A percentile compares a stretch with the other conserved stretches of the same genome.
Conservation (phyloP, 805 yeast species). For the Hanseniaspora pseudoguilliermondii region DNA sequence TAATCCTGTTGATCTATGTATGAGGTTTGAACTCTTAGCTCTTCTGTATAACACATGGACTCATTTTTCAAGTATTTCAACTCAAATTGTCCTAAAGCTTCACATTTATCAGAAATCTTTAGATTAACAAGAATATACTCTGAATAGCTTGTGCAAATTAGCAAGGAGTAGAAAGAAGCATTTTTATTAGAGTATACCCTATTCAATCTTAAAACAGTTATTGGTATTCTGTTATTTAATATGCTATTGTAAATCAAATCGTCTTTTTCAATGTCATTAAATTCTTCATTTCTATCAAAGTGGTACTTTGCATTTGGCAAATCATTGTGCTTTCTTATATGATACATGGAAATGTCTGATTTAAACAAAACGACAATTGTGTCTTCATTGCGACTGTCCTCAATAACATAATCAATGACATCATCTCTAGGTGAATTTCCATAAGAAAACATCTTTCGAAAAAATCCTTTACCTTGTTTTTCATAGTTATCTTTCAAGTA, state of each 20-base stretch:
- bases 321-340: neutral
- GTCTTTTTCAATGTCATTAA: neutral
- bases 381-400: neutral
- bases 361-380: conserved; percentile 6
- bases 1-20: neutral
- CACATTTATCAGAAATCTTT: neutral
- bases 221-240: neutral
- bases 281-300: neutral
- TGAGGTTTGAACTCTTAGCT: neutral
- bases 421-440: neutral
- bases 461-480: neutral
- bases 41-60: neutral
- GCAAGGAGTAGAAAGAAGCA: neutral
- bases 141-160: neutral
- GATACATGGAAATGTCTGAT: neutral
- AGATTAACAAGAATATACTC: neutral
- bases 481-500: neutral
- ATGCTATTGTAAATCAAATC: neutral
- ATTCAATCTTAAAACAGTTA: neutral
- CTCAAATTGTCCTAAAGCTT: neutral
- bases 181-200: neutral
- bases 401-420: conserved; percentile 11
- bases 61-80: neutral
- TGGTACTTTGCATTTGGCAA: neutral
- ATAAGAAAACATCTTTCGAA: neutral